Percentiles rank a stretch among this genome's conserved stretches.
Conservation (phyloP, 1,139 yeast genomes). For the Sugiyamaella pinicola region DNA sequence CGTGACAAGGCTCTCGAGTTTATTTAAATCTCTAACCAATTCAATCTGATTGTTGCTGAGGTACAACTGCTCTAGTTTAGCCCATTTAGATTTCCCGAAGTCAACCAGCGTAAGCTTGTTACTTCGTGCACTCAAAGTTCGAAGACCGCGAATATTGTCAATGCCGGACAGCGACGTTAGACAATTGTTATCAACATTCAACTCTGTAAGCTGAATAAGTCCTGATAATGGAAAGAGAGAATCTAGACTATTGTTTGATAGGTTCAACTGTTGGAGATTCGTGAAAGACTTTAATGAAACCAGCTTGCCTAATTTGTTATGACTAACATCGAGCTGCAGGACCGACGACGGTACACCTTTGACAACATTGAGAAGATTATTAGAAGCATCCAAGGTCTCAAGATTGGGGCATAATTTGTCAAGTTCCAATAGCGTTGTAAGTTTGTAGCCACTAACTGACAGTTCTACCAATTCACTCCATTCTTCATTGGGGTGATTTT, state of each 20-base stretch:
- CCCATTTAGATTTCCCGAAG: constrained; percentile 31
- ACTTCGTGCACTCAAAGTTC: constrained; percentile 34
- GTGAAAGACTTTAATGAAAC: constrained; percentile 38
- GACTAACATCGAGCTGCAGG: constrained; percentile 36
- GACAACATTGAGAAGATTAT: constrained; percentile 41
- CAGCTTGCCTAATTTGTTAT: constrained; percentile 41
- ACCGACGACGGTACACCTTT: constrained; percentile 43
- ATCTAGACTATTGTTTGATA: constrained; percentile 41
- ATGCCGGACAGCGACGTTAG: constrained; percentile 38
- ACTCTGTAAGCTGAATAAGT: constrained; percentile 38
- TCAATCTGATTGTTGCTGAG: constrained; percentile 36
- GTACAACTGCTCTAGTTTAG: constrained; percentile 35
- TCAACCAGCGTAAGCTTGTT: constrained; percentile 35
- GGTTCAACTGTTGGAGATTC: constrained; percentile 39
- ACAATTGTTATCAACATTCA: constrained; percentile 37
- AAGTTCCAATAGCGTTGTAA: constrained; percentile 41
- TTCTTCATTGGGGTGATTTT: constrained; percentile 38
- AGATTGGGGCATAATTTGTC: constrained; percentile 44
- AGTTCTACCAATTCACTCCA: constrained; percentile 44
- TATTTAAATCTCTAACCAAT: constrained; percentile 32
- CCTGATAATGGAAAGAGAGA: constrained; percentile 39
- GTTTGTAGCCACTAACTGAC: constrained; percentile 37
- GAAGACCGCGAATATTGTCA: constrained; percentile 37
- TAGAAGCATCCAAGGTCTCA: constrained; percentile 37
- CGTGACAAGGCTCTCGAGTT: constrained; percentile 31